These are phyloP conservation scores for Pythium coloratum DNA, from an alignment of 352 stramenopile species.

Conservation along the genomic window DNA sequence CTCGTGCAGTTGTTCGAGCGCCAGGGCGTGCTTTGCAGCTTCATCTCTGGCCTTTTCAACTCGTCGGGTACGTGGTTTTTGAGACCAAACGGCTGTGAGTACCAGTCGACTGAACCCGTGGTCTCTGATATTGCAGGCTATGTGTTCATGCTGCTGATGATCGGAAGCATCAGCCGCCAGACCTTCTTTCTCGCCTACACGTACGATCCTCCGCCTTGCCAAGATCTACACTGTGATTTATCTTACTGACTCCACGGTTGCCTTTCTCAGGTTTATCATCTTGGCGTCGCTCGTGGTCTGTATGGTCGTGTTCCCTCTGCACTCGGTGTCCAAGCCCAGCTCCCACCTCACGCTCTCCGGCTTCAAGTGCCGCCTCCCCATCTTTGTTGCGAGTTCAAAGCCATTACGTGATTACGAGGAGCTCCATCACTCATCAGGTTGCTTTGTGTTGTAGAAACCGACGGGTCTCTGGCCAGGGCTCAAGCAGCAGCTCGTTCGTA, in stretches of 20 bases:
- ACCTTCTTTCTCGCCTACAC: constrained; percentile 59
- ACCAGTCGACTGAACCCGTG: no score
- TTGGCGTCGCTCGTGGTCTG: constrained; percentile 25
- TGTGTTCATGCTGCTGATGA: constrained; percentile 73
- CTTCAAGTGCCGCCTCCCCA: constrained; percentile 14
- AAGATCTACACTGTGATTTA: neutral
- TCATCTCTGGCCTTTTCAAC: constrained; percentile 78
- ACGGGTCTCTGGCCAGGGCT: constrained; percentile 51
- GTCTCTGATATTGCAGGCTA: constrained; percentile 32
- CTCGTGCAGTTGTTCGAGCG: constrained; percentile 70
- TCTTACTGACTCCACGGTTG: neutral
- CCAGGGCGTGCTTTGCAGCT: constrained; percentile 70
- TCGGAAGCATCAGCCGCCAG: constrained; percentile 40
- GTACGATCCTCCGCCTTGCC: constrained; percentile 28
- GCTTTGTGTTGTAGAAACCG: constrained; percentile 38
- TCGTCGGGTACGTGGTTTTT: constrained; percentile 35
- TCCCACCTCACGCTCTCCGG: constrained; percentile 32
- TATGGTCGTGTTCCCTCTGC: constrained; percentile 31
- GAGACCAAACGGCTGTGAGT: no score
- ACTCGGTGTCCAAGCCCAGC: constrained; percentile 26
- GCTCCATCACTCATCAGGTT: neutral
- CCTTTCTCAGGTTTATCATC: constrained; percentile 22
- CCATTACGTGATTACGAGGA: no score
- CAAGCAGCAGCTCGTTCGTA: constrained; percentile 29
- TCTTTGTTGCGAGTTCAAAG: constrained; percentile 11